phyloP scores from a whole-genome alignment of 2,329 filamentous ascomycete genomes.

The Paraphaeosphaeria sporulosa region DNA sequence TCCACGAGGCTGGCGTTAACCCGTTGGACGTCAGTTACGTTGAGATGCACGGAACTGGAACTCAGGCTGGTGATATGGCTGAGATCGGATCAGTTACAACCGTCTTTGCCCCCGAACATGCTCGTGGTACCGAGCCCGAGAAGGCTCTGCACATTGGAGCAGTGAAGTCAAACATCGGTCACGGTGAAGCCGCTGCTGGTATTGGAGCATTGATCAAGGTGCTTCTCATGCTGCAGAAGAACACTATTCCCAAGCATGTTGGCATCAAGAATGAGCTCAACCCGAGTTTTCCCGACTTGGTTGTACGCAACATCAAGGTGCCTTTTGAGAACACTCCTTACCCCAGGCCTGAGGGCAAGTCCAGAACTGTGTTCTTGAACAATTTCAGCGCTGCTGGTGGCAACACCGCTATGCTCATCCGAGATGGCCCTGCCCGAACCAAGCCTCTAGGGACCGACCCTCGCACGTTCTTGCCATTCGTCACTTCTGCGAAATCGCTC shows the following conservation, averaged over 20 bases:
- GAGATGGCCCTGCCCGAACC: conserved; percentile 23
- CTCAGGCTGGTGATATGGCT: conserved; percentile 36
- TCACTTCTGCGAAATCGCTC: conserved; percentile 11
- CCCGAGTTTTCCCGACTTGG: conserved; percentile 63
- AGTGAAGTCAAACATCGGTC: conserved; percentile 47
- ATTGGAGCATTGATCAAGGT: conserved; percentile 43
- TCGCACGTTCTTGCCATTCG: conserved; percentile 14
- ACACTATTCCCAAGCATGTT: conserved; percentile 63
- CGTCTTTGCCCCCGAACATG: conserved; percentile 20
- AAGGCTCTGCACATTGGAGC: conserved; percentile 36
- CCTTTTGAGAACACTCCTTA: conserved; percentile 56
- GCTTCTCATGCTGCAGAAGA: conserved; percentile 36
- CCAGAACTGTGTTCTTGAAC: conserved; percentile 37
- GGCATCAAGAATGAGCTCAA: conserved; percentile 45
- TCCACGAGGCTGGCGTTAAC: conserved; percentile 45
- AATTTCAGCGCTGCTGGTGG: conserved; percentile 51
- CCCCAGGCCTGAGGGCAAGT: conserved; percentile 30
- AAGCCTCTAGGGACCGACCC: conserved; percentile 9
- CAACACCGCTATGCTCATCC: conserved; percentile 42
- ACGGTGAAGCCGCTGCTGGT: conserved; percentile 46
- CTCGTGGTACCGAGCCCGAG: conserved; percentile 10
- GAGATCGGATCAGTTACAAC: conserved; percentile 32
- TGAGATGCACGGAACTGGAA: conserved; percentile 45
- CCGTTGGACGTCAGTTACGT: conserved; percentile 40
- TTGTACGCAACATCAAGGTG: conserved; percentile 25